Percentiles rank a stretch among this genome's conserved stretches.
phyloP scores from a whole-genome alignment of 371 early-diverging fungal genomes.

The Mortierella sp. region DNA sequence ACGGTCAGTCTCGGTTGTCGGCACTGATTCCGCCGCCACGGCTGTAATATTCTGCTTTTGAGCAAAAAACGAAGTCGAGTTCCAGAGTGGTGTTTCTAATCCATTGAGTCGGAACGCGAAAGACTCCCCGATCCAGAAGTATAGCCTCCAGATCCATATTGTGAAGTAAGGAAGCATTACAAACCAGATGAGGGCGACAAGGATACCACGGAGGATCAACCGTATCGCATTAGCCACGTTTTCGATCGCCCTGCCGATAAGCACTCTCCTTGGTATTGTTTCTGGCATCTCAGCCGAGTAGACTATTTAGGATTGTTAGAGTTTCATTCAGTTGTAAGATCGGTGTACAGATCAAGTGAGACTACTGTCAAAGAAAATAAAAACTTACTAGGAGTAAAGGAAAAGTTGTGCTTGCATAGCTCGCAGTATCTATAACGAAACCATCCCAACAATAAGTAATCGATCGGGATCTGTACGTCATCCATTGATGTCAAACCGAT shows the following conservation, averaged over 20 bases:
- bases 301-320: conserved; percentile 57
- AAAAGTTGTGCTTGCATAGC: conserved; percentile 87
- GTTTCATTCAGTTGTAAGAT: not conserved
- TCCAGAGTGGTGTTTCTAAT: conserved; percentile 44
- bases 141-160: conserved; percentile 85
- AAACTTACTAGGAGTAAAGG: conserved; percentile 84
- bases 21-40: not conserved
- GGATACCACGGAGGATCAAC: conserved; percentile 55
- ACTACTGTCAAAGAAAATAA: not conserved
- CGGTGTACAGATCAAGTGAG: not conserved
- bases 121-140: conserved; percentile 79
- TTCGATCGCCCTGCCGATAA: conserved; percentile 64
- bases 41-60: conserved; percentile 20
- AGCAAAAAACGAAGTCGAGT: conserved; percentile 37
- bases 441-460: not conserved
- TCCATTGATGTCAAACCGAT: not conserved
- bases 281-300: conserved; percentile 84
- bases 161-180: conserved; percentile 85
- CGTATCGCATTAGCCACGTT: conserved; percentile 53
- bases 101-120: conserved; percentile 60
- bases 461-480: too few relatives aligned
- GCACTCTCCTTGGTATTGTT: conserved; percentile 66
- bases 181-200: conserved; percentile 85
- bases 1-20: conserved; percentile 10
- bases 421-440: conserved; percentile 79